phyloP scores from a whole-genome alignment of 2,329 filamentous ascomycete species.

The Apiospora phragmitis region DNA sequence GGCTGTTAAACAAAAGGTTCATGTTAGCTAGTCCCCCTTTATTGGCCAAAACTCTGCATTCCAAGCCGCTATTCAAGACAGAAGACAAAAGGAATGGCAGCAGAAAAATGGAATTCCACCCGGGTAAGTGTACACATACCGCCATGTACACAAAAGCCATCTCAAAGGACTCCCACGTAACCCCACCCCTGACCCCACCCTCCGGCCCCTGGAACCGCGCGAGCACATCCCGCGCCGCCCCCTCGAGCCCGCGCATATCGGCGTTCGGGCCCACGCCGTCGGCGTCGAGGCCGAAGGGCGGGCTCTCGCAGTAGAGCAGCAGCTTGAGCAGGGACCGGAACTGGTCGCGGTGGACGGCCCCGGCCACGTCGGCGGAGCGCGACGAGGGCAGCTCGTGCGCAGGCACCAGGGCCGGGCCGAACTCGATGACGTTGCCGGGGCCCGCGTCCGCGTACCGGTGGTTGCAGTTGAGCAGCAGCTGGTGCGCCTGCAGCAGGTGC shows the following conservation, averaged over 20 bases:
- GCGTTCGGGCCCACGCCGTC: neutral
- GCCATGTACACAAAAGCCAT: neutral
- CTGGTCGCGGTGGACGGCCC: neutral
- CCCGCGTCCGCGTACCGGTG: neutral
- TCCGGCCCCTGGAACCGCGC: neutral
- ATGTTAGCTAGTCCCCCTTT: neutral
- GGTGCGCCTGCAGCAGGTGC: neutral
- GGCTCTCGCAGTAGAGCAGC: neutral
- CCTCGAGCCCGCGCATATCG: neutral
- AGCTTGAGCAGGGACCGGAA: conserved; percentile 1
- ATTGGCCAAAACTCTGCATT: neutral
- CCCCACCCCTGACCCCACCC: neutral
- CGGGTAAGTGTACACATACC: neutral
- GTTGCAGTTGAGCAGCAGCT: conserved; percentile 2
- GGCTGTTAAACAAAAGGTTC: neutral
- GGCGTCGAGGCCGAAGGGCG: neutral
- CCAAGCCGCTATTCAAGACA: neutral
- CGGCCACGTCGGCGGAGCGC: neutral
- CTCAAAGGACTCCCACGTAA: neutral
- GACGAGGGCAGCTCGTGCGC: conserved; percentile 2
- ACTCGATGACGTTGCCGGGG: neutral
- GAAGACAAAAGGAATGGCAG: too few relatives aligned
- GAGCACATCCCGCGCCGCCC: neutral
- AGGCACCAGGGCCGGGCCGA: neutral
- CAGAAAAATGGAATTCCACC: neutral